Evolutionary conservation across 2,329 filamentous ascomycete genomes (phyloP), one percentile per base, ranked within the genome.

Genomic region (Fusarium gaditjirri): DNA sequence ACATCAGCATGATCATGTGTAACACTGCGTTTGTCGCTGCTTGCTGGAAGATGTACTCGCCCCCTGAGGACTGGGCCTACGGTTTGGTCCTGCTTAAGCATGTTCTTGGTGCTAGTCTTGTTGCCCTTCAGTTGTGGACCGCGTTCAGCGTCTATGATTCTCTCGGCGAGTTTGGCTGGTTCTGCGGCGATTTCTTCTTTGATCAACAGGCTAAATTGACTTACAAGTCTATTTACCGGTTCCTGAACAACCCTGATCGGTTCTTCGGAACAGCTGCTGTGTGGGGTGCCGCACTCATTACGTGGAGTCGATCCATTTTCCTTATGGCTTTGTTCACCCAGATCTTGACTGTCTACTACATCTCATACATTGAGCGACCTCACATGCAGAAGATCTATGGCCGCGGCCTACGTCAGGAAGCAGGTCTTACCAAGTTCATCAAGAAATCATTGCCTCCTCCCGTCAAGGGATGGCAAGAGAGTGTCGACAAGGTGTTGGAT

Each of bases 321-420:
- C 89, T 94, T 79, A 88, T 98, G 74, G 95, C 96, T 4, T 84
- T 98, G 27, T 82, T 95, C 39, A 94, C 94, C 72, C 96, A 99
- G 78, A 89, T 95, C 36, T 85, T 98, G 54, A 96, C 93, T 3
- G 86, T 98, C 36, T 90, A 87, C 35, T 98, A 98, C 84, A 93
- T 99, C 60, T 93, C 97, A 65, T 93, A 95, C 73, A 93, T 99
- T 14, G 96, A 99, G 83, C 92, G 95, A 67, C 96, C 95, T 19
- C 96, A 99, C 81, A 98, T 99, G 95, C 93, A 97, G 81, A 98
- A 97, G 86, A 89, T 98, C 23, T 99, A 99, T 78, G 95, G 96
- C 44, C 88, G 91, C 75, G 92, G 91, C 75, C 85, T 99, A 49
- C 92, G 96, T 65, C 86, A 92, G 72, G 94, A 97, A 80, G 96